These are phyloP conservation scores for Lentinula detonsa DNA, from an alignment of 768 basidiomycete genomes.

Conservation along the genomic window DNA sequence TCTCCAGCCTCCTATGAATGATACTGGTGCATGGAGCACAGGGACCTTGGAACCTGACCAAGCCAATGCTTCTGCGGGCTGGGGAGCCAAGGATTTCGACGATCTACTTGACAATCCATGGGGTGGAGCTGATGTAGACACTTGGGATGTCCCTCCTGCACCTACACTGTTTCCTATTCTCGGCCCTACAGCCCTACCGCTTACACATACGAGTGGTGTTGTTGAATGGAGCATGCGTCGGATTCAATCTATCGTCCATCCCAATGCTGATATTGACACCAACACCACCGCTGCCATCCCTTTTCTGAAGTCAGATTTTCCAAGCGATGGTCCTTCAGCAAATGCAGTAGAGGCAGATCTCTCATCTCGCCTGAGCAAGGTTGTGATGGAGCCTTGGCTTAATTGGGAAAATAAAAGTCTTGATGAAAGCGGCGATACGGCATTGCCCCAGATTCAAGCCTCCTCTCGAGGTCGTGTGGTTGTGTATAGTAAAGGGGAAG, in stretches of 20 bases:
- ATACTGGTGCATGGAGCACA: background rate
- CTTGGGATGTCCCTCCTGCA: background rate
- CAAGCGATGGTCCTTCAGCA: constrained; percentile 10
- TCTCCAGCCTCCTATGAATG: background rate
- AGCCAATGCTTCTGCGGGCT: background rate
- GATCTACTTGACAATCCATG: background rate
- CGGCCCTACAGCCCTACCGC: constrained; percentile 50
- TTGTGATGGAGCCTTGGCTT: constrained; percentile 43
- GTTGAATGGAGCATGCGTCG: constrained; percentile 62
- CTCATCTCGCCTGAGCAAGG: constrained; percentile 32
- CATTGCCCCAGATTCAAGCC: background rate
- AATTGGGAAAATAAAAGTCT: constrained; percentile 14
- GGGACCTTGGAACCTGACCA: background rate
- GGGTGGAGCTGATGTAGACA: background rate
- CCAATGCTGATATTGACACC: constrained; percentile 17
- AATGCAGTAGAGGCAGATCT: constrained; percentile 30
- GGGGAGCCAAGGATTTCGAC: background rate
- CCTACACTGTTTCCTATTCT: constrained; percentile 32
- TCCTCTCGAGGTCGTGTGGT: constrained; percentile 1
- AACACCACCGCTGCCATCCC: background rate
- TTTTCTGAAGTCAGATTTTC: background rate
- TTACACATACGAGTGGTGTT: constrained; percentile 59
- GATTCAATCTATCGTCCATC: constrained; percentile 40
- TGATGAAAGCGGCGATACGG: background rate
- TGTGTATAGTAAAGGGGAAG: background rate